phyloP scores from a whole-genome alignment of 129 eudicot genomes.

The Lactuca sativa region DNA sequence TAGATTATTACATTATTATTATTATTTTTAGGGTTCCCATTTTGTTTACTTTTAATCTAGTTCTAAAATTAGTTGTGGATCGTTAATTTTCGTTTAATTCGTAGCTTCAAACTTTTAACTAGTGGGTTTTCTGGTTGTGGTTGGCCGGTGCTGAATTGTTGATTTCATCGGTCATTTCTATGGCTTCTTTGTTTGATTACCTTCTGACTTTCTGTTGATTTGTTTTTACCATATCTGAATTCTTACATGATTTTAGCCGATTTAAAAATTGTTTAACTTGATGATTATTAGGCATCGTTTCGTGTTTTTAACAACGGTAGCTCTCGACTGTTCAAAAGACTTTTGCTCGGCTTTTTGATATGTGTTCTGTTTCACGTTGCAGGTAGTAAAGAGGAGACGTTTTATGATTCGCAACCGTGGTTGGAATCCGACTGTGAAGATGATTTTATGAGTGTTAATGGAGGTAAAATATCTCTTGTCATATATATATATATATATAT shows the following conservation, averaged over 20 bases:
- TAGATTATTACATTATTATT: background rate
- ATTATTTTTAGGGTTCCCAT: background rate
- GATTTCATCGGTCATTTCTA: background rate
- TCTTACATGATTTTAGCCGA: background rate
- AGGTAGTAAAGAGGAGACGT: slow-evolving; percentile 72
- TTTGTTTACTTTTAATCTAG: background rate
- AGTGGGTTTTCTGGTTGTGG: background rate
- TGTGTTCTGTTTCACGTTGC: slow-evolving; percentile 18
- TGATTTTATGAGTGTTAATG: slow-evolving; percentile 60
- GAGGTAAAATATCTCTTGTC: slow-evolving; percentile 39
- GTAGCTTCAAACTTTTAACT: background rate
- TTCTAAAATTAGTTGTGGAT: background rate
- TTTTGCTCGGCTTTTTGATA: background rate
- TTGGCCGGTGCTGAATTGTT: background rate
- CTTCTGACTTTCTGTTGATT: background rate
- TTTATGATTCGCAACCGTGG: slow-evolving; percentile 77
- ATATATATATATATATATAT: too few species aligned
- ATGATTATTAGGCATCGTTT: too few species aligned
- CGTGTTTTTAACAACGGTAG: too few species aligned
- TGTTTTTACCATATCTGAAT: background rate
- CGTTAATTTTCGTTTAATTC: background rate
- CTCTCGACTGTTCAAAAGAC: background rate
- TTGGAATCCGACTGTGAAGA: slow-evolving; percentile 75
- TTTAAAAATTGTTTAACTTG: background rate
- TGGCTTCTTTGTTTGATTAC: background rate